Base-by-base conservation (phyloP, 805 yeast species). In the Lipomyces starkeyi region DNA sequence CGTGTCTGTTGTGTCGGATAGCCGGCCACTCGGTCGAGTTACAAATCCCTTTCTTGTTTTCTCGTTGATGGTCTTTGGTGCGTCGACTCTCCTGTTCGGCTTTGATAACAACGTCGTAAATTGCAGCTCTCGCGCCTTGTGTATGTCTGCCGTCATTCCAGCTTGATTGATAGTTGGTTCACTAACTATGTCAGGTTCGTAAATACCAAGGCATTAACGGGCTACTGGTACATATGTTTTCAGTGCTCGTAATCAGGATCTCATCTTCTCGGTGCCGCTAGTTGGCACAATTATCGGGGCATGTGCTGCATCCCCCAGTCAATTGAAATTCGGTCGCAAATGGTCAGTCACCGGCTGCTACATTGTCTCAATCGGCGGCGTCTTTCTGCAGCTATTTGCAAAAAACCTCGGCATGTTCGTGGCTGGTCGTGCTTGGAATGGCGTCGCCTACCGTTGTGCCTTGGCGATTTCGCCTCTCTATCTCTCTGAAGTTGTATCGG, bases 341-440 rank as follows among this genome's bases (percentile, higher is more conserved):
- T 52, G 64, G 64, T 37, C 64, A 2, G 52, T 62, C 17, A 25
- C 25, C 1, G 35, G 52, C 6, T 57, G 53, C 27, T 62, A 62
- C 27, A 7, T 35, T 11, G n/a, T 62, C 17, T 62, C 64, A 17
- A 55, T 62, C 9, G 63, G 63, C 25, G 64, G 63, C 2, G 43
- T 57, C 13, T 62, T 62, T 58, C 63, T 62, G 6, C 64, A 62
- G 53, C 40, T 62, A n/a, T 62, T 62, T 9, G 64, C 64, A 8
- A 55, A 13, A 14, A 62, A 37, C n/a, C 40, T 62, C 20, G 49
- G 29, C 2, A 58, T 40, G 63, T 62, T 62, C 9, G 62, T 62
- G 17, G n/a, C 9, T n/a, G 64, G 64, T 14, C 63, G 64, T 3
- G 17, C 25, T 62, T 62, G 64, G 64, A 58, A 58, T 17, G 63